These are phyloP conservation scores for Colletotrichum sp. DNA, from an alignment of 2,329 filamentous ascomycete species.

Conservation along the genomic window DNA sequence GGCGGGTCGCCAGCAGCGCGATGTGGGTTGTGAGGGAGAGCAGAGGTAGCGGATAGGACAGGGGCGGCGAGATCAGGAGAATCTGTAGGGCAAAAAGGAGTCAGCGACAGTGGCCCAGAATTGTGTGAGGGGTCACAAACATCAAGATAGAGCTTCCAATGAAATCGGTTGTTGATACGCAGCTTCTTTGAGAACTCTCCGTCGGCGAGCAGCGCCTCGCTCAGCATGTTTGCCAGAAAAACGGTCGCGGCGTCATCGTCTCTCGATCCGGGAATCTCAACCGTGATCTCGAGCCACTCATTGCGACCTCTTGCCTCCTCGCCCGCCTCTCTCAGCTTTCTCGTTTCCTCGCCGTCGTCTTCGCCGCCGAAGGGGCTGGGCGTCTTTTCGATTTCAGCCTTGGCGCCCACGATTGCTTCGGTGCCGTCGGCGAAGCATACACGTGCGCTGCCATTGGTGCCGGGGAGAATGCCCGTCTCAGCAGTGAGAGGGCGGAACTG, in stretches of 20 bases:
- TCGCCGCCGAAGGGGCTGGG: conserved; percentile 26
- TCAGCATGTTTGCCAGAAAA: conserved; percentile 86
- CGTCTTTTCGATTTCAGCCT: conserved; percentile 89
- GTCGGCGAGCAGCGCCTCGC: conserved; percentile 81
- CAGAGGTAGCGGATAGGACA: conserved; percentile 91
- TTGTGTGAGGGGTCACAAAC: conserved; percentile 56
- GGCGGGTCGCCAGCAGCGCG: conserved; percentile 83
- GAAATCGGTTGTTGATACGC: conserved; percentile 88
- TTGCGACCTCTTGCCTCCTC: conserved; percentile 48
- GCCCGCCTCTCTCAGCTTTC: conserved; percentile 31
- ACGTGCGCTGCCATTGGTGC: conserved; percentile 89
- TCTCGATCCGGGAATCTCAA: conserved; percentile 88
- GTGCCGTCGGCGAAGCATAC: conserved; percentile 95
- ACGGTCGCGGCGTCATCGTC: conserved; percentile 92
- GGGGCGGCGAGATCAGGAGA: conserved; percentile 87
- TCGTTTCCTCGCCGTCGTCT: conserved; percentile 44
- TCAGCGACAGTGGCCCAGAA: not conserved
- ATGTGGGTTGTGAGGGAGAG: conserved; percentile 93
- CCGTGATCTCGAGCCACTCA: conserved; percentile 87
- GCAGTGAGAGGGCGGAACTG: conserved; percentile 92
- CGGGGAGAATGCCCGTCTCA: conserved; percentile 87
- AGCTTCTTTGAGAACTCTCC: conserved; percentile 73
- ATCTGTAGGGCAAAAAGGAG: conserved; percentile 58
- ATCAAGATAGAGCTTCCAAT: conserved; percentile 96
- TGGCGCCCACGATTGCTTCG: conserved; percentile 94